Percentiles rank a stretch among this genome's conserved stretches.
phyloP scores from a whole-genome alignment of 2,329 filamentous ascomycete species.

The Chalaropsis ovoidea region DNA sequence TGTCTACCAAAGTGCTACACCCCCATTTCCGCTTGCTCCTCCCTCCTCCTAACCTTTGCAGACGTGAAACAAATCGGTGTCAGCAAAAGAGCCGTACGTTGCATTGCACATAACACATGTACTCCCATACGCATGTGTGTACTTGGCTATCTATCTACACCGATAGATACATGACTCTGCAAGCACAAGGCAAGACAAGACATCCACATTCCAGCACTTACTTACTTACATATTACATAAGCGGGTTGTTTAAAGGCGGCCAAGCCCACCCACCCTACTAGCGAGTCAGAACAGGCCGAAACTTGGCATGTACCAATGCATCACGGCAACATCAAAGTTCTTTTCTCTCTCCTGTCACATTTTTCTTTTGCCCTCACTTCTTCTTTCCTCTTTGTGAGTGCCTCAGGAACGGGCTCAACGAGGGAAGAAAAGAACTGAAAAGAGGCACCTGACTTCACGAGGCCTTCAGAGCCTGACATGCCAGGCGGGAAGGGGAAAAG shows the following conservation, averaged over 20 bases:
- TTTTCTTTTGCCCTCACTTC: not conserved
- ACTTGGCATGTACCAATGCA: not conserved
- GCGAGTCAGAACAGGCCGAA: not conserved
- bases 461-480: not conserved
- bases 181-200: not conserved
- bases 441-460: not conserved
- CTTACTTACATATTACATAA: too few relatives aligned
- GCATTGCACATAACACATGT: not conserved
- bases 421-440: too few relatives aligned
- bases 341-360: not conserved
- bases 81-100: not conserved
- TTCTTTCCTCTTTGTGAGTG: not conserved
- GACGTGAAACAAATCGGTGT: not conserved
- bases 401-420: too few relatives aligned
- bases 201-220: not conserved
- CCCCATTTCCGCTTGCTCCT: not conserved
- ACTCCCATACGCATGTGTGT: not conserved
- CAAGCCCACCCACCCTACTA: not conserved
- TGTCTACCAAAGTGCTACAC: too few relatives aligned
- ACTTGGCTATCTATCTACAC: not conserved
- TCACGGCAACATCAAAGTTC: not conserved
- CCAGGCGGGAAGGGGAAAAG: not conserved
- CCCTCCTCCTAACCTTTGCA: not conserved
- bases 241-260: not conserved
- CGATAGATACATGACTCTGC: conserved; percentile 5